Base-by-base conservation (phyloP, 2,329 filamentous ascomycete genomes). In the Monosporascus cannonballus region DNA sequence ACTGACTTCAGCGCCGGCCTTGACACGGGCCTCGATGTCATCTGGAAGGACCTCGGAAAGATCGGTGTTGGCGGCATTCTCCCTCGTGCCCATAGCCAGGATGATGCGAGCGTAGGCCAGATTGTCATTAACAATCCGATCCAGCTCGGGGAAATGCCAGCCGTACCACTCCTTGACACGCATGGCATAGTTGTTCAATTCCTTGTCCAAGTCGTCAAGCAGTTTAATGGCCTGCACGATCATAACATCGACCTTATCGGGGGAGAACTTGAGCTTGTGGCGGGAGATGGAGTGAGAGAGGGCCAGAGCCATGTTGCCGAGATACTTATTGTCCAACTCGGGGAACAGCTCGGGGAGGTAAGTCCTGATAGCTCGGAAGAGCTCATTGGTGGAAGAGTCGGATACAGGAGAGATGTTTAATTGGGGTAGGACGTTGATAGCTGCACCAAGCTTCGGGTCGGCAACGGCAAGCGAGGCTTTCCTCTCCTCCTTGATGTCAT, bases 101-200 rank as follows among this genome's bases (percentile, higher is more conserved):
- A 99, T 90, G 54, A 99, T 86, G 61, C 86, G 87, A 55, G 92
- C 86, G 70, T 96, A 99, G 59, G 92, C 92, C 57, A 96, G 77
- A 75, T 99, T 99, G 80, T 99, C 94, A 72, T 95, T 95, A 62
- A 96, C 81, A 67, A 97, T 96, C 76, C 92, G 93, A 67, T 90
- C 92, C 81, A 99, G 85, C 77, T 99, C 94, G 41, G 94, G 94
- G 78, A 97, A 99, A 75, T 97, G 94, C 94, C 94, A 99, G 66
- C 94, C 94, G 70, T 99, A 99, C 94, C 94, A 99, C 74, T 99
- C 94, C 84, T 97, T 97, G 57, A 96, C 91, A 71, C 94, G 83
- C 94, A 99, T 99, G 59, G 94, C 93, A 69, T 96, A 97, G 64
- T 90, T 94, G 78, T 99, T 99, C 59, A 99, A 79, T 74, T 99